Percentiles rank a stretch among this genome's conserved stretches.
phyloP scores from a whole-genome alignment of 2,329 filamentous ascomycete genomes.

The Dactylellina cionopaga region DNA sequence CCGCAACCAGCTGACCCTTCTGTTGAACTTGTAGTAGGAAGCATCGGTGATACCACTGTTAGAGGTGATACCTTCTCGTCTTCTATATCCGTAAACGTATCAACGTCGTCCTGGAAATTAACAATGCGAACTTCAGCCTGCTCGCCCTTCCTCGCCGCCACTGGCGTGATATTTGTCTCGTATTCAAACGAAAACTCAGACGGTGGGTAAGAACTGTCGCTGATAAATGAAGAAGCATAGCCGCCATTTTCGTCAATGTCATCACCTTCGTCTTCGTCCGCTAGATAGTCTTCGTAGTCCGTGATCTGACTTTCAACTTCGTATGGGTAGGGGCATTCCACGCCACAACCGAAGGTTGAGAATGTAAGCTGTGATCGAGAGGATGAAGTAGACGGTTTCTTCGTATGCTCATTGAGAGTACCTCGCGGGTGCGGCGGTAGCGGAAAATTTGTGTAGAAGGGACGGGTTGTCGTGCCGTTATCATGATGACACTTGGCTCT shows the following conservation, averaged over 20 bases:
- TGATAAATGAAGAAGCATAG: constrained; percentile 39
- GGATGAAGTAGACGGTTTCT: constrained; percentile 38
- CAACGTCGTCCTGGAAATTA: neutral
- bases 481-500: neutral
- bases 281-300: constrained; percentile 41
- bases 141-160: neutral
- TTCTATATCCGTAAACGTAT: neutral
- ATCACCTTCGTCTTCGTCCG: constrained; percentile 15
- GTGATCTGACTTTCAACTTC: constrained; percentile 29
- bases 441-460: constrained; percentile 19
- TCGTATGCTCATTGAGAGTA: constrained; percentile 7
- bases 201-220: constrained; percentile 15
- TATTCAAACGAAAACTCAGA: constrained; percentile 3
- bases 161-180: constrained; percentile 1
- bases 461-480: neutral
- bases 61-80: neutral
- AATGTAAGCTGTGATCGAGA: constrained; percentile 35
- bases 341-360: constrained; percentile 18
- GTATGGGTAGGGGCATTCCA: neutral
- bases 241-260: constrained; percentile 12
- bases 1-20: neutral
- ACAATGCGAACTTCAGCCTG: neutral
- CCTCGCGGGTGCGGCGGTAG: constrained; percentile 11
- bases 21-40: neutral
- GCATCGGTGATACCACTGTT: neutral